Conservation (phyloP, 1,284 basidiomycete species). For the Pisolithus thermaeus region DNA sequence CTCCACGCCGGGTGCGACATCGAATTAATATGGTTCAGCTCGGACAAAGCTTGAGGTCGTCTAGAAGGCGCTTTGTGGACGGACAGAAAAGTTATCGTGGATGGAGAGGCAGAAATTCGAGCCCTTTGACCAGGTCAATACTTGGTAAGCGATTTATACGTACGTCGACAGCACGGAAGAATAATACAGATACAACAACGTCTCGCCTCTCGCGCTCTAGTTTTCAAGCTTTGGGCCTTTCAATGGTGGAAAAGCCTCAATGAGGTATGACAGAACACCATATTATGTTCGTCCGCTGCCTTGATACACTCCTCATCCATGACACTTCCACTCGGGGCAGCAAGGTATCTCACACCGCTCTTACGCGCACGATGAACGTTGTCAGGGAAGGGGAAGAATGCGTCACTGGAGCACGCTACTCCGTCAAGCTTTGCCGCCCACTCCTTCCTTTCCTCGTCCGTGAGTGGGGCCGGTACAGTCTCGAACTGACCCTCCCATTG, state of each 20-base stretch:
- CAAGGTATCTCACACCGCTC: conserved; percentile 90
- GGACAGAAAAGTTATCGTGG: no score
- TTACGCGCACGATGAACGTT: conserved; percentile 92
- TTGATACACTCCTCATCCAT: conserved; percentile 97
- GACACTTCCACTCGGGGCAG: conserved; percentile 92
- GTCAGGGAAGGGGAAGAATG: conserved; percentile 99
- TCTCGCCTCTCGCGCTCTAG: neutral
- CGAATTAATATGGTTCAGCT: no score
- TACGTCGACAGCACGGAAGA: neutral
- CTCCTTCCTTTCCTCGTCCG: conserved; percentile 64
- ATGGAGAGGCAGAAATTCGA: no score
- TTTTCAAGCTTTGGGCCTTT: conserved; percentile 11
- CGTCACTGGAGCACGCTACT: conserved; percentile 92
- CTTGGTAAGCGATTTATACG: neutral
- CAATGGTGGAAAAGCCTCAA: conserved; percentile 81
- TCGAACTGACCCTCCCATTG: conserved; percentile 95
- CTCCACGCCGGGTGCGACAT: no score
- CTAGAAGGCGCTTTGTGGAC: no score
- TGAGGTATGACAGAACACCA: conserved; percentile 84
- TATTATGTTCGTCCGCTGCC: conserved; percentile 85
- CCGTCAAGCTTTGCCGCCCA: conserved; percentile 73
- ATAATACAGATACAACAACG: neutral
- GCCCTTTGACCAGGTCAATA: neutral
- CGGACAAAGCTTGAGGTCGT: no score
- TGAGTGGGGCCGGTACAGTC: conserved; percentile 63